phyloP scores from a whole-genome alignment of 2,329 filamentous ascomycete species.

The Sodiomyces alkalinus region DNA sequence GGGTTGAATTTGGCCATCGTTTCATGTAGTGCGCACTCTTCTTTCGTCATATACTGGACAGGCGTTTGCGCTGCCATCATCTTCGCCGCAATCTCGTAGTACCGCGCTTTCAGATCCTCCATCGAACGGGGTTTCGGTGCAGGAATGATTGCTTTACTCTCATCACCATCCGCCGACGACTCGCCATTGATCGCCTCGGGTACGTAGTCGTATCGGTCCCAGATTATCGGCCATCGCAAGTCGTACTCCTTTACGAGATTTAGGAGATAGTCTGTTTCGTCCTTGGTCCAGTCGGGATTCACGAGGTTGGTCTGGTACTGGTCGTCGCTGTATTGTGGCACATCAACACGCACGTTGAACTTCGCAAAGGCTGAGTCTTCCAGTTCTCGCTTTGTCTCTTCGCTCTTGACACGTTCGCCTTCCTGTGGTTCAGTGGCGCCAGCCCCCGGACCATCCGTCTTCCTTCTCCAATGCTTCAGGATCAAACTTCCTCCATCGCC shows the following conservation, averaged over 20 bases:
- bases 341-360: slow-evolving; percentile 68
- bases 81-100: slow-evolving; percentile 73
- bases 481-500: slow-evolving; percentile 45
- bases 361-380: slow-evolving; percentile 63
- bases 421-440: slow-evolving; percentile 2
- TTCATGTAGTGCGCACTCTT: slow-evolving; percentile 72
- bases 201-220: slow-evolving; percentile 76
- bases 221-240: slow-evolving; percentile 79
- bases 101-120: slow-evolving; percentile 83
- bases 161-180: slow-evolving; percentile 27
- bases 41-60: slow-evolving; percentile 70
- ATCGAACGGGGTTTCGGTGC: slow-evolving; percentile 47
- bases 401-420: slow-evolving; percentile 11
- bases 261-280: slow-evolving; percentile 89
- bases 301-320: slow-evolving; percentile 67
- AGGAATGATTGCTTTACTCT: slow-evolving; percentile 37
- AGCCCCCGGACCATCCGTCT: slow-evolving; percentile 23
- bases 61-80: slow-evolving; percentile 72
- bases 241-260: slow-evolving; percentile 62
- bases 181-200: slow-evolving; percentile 29
- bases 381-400: slow-evolving; percentile 4
- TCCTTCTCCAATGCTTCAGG: slow-evolving; percentile 68
- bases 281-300: slow-evolving; percentile 69
- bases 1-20: slow-evolving; percentile 79
- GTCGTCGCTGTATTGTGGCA: slow-evolving; percentile 73